Base-by-base conservation (phyloP, 2,329 filamentous ascomycete species). In the Phoma sp. region DNA sequence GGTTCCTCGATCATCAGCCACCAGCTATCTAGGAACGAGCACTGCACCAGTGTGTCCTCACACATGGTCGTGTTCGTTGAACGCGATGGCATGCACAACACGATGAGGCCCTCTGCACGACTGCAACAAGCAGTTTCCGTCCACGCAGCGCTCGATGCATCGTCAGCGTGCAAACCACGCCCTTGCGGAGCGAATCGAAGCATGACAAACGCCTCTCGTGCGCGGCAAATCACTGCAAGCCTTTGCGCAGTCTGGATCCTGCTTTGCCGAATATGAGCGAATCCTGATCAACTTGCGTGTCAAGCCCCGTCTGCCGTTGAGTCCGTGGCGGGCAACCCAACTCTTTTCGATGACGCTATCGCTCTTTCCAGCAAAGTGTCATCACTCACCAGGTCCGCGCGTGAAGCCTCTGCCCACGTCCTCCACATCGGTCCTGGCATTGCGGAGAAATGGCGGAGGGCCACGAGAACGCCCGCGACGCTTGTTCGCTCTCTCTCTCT, bases 381-480 rank as follows among this genome's bases (percentile, higher is more conserved):
- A 46, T 45, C 53, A 51, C 49, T 56, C 53, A 52, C 56, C 38
- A 47, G 42, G 52, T 42, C 53, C 40, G 56, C 59, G 48, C 51
- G 57, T 67, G 62, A 64, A 55, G 57, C 55, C 50, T 56, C 48
- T 48, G 53, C 56, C 48, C 34, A 57, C 50, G 49, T 52, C 59
- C 60, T 59, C 57, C 63, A 60, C 56, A 62, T 61, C 54, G 55
- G 60, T 62, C 64, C 66, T 64, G 61, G 57, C 57, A 61, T 60
- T 71, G 66, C 66, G 67, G 68, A 69, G 67, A 65, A 62, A 65
- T 57, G 59, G 60, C 58, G 60, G 60, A 60, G 61, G 43, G 50
- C 53, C 57, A 65, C 60, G 53, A 62, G 56, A 59, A 40, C 46
- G 43, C 55, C 58, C 55, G 34, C 45, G 39, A 48, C 56, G 48